Conservation (phyloP, 2,329 filamentous ascomycete species). For the Berkeleyomyces basicola region DNA sequence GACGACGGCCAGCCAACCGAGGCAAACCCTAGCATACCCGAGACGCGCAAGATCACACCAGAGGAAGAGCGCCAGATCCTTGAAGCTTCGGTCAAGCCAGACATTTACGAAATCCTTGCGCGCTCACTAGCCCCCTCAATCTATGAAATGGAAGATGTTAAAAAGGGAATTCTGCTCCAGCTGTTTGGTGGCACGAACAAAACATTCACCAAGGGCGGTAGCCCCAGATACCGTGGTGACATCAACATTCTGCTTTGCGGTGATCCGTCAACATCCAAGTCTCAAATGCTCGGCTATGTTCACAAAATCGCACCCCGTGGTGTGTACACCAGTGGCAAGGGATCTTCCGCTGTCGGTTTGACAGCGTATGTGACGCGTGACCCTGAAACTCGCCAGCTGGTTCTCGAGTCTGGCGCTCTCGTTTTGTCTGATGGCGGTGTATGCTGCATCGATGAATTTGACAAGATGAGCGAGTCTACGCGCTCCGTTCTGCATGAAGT, state of each 20-base stretch:
- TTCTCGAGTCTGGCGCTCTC: constrained; percentile 63
- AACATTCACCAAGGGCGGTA: constrained; percentile 89
- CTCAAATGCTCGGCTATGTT: constrained; percentile 82
- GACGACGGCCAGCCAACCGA: constrained; percentile 34
- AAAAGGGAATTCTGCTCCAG: constrained; percentile 93
- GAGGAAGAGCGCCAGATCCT: constrained; percentile 86
- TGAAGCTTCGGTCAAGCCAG: constrained; percentile 58
- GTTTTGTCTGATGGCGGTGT: constrained; percentile 69
- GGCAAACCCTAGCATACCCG: constrained; percentile 20
- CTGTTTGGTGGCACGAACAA: constrained; percentile 98
- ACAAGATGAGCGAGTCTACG: constrained; percentile 70
- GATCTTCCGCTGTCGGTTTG: constrained; percentile 65
- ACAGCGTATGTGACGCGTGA: constrained; percentile 70
- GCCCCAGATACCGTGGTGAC: constrained; percentile 87
- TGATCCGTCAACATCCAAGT: constrained; percentile 93
- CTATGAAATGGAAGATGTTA: constrained; percentile 96
- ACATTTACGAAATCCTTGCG: constrained; percentile 85
- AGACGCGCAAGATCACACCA: constrained; percentile 64
- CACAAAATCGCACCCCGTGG: constrained; percentile 91
- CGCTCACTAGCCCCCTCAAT: constrained; percentile 86
- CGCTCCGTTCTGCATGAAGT: constrained; percentile 73
- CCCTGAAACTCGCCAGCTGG: constrained; percentile 62
- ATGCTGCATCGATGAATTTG: constrained; percentile 73
- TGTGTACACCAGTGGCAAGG: constrained; percentile 68
- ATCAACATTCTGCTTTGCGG: constrained; percentile 95